A percentile compares a stretch with the other conserved stretches of the same genome.
Conservation (phyloP, 148 eudicot genomes). For the Beta vulgaris region DNA sequence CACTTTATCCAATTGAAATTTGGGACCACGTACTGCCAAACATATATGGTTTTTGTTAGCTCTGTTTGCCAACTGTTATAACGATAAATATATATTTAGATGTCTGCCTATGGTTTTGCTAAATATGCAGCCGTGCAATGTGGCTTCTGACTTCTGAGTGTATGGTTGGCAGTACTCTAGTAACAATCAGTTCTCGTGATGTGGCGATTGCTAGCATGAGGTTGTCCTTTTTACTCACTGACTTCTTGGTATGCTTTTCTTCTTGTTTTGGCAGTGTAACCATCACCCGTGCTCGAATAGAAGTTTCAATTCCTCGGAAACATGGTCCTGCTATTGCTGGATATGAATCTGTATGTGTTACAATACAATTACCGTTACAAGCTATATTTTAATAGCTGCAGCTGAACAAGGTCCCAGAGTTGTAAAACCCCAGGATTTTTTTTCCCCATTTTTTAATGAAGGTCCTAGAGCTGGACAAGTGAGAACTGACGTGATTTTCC, state of each 20-base stretch:
- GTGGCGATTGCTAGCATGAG: neutral
- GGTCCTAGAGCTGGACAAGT: neutral
- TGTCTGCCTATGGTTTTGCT: neutral
- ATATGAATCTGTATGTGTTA: constrained; percentile 73
- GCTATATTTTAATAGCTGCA: neutral
- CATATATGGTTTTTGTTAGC: neutral
- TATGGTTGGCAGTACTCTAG: neutral
- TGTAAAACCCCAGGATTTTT: no score
- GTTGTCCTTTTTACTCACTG: neutral
- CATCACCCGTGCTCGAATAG: constrained; percentile 77
- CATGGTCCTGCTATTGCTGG: constrained; percentile 98
- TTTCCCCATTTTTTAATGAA: no score
- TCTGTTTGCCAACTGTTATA: neutral
- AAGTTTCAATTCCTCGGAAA: constrained; percentile 90
- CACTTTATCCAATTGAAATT: no score
- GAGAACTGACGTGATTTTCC: neutral
- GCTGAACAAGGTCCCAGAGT: neutral
- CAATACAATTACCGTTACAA: neutral
- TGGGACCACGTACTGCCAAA: no score
- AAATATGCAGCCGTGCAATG: neutral
- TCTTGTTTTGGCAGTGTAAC: constrained; percentile 58
- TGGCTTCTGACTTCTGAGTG: no score
- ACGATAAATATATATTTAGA: neutral
- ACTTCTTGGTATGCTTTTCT: neutral
- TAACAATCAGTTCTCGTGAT: neutral